phyloP scores from a whole-genome alignment of 1,284 basidiomycete species.

The Uromyces viciae-fabae region DNA sequence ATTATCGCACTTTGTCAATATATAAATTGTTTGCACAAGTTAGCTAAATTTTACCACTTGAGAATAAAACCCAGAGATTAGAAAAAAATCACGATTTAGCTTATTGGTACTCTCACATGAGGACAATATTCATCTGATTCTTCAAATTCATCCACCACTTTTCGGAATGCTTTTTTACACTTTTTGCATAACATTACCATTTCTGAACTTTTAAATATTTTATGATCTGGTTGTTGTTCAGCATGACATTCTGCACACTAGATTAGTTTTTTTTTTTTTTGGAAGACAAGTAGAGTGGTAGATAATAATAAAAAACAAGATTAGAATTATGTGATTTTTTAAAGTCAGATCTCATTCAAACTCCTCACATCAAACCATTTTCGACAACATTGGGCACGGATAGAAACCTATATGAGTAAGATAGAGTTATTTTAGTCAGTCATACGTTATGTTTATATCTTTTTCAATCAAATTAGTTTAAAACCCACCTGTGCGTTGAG shows the following conservation, averaged over 20 bases:
- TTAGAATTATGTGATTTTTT: background rate
- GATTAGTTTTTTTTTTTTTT: background rate
- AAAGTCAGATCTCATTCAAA: too few relatives aligned
- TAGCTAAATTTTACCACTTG: background rate
- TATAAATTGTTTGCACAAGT: background rate
- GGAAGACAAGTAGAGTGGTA: background rate
- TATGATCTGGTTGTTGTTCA: slow-evolving; percentile 69
- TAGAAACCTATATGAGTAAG: slow-evolving; percentile 61
- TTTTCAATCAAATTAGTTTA: background rate
- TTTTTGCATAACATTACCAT: slow-evolving; percentile 97
- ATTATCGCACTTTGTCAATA: slow-evolving; percentile 31
- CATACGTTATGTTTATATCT: background rate
- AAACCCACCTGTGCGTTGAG: slow-evolving; percentile 71
- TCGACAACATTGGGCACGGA: slow-evolving; percentile 89
- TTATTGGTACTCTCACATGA: slow-evolving; percentile 57
- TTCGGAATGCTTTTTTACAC: slow-evolving; percentile 93
- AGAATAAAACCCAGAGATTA: too few relatives aligned
- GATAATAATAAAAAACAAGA: slow-evolving; percentile 3
- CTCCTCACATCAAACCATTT: slow-evolving; percentile 75
- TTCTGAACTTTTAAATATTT: slow-evolving; percentile 72
- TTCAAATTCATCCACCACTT: slow-evolving; percentile 85
- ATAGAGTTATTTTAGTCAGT: background rate
- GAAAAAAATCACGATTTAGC: background rate
- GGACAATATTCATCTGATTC: slow-evolving; percentile 97
- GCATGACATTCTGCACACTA: slow-evolving; percentile 85